Evolutionary conservation across 371 early-diverging fungal genomes (phyloP).

Genomic region (Mortierella sp.): DNA sequence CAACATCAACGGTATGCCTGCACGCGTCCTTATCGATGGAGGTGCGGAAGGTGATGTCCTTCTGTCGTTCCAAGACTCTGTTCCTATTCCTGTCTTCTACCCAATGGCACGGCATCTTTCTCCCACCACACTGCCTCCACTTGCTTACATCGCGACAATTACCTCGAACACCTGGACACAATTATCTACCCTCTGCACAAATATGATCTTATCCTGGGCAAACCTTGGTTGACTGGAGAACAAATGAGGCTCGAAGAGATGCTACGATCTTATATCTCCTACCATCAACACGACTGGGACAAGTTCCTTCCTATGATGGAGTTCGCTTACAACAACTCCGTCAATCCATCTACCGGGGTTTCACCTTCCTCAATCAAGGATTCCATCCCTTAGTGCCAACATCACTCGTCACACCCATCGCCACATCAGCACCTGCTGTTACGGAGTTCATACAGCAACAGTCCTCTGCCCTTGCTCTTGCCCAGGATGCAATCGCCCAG

Average conservation of each 20-base stretch:
- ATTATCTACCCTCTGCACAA: conserved; percentile 16
- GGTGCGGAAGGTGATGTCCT: conserved; percentile 27
- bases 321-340: conserved; percentile 64
- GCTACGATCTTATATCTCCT: conserved; percentile 8
- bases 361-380: conserved; percentile 56
- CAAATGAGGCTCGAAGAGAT: not conserved
- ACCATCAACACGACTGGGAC: conserved; percentile 64
- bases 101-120: conserved; percentile 13
- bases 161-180: conserved; percentile 4
- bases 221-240: conserved; percentile 34
- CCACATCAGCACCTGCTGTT: no score
- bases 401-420: not conserved
- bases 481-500: no score
- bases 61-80: not conserved
- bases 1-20: conserved; percentile 17
- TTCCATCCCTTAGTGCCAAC: conserved; percentile 39
- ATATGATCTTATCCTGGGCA: conserved; percentile 36
- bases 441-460: no score
- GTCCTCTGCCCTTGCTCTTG: no score
- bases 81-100: conserved; percentile 29
- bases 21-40: conserved; percentile 28
- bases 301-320: conserved; percentile 59
- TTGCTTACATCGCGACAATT: conserved; percentile 4
- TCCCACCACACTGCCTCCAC: conserved; percentile 11
- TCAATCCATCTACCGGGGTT: conserved; percentile 47